Percentiles rank a stretch among this genome's conserved stretches.
Evolutionary conservation across 768 basidiomycete genomes (phyloP).

Genomic region (Agaricus bisporus): DNA sequence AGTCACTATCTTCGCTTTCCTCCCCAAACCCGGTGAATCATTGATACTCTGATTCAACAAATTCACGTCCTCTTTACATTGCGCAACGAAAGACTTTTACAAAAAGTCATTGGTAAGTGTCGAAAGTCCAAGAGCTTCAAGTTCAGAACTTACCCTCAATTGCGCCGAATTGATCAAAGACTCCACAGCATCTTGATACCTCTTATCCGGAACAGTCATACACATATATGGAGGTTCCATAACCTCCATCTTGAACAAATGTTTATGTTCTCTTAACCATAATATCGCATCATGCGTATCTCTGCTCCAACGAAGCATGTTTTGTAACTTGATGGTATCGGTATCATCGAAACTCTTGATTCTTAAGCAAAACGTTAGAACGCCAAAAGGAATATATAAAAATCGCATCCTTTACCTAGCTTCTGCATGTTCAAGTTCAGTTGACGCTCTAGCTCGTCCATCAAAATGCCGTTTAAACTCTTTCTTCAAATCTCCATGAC

Average conservation of each 20-base stretch:
- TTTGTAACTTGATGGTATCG: constrained; percentile 52
- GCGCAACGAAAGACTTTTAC: constrained; percentile 83
- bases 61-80: constrained; percentile 77
- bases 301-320: constrained; percentile 44
- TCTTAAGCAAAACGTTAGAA: no score
- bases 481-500: constrained; percentile 21
- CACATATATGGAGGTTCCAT: constrained; percentile 80
- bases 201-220: constrained; percentile 57
- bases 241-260: constrained; percentile 73
- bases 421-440: constrained; percentile 19
- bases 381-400: no score
- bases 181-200: constrained; percentile 68
- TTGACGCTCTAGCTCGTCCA: constrained; percentile 18
- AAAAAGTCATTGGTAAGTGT: background rate
- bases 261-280: constrained; percentile 66
- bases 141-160: constrained; percentile 49
- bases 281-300: constrained; percentile 59
- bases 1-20: constrained; percentile 49
- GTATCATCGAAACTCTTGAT: constrained; percentile 48
- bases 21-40: constrained; percentile 51
- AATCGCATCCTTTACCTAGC: constrained; percentile 20
- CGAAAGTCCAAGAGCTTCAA: background rate
- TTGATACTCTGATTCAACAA: constrained; percentile 62
- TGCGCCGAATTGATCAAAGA: constrained; percentile 53
- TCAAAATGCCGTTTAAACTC: constrained; percentile 23